Evolutionary conservation across 345 rosid species (phyloP).

Genomic region (Acer yangbiense): DNA sequence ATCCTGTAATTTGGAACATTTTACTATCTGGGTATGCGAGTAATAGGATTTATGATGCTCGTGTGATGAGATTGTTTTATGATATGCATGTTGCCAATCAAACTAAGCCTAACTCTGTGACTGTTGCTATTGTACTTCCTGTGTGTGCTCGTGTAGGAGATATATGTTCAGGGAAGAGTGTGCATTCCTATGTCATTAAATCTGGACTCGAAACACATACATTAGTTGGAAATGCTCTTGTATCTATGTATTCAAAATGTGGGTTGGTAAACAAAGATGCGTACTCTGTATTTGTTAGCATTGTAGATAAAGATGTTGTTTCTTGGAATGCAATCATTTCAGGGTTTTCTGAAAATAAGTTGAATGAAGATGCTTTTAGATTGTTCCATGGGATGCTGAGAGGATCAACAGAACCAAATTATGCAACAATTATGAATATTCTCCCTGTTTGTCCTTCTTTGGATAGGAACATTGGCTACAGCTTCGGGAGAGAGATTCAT

Average conservation of each 20-base stretch:
- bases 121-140: conserved; percentile 69
- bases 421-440: conserved; percentile 58
- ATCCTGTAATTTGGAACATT: conserved; percentile 84
- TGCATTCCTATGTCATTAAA: conserved; percentile 58
- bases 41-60: conserved; percentile 44
- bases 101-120: conserved; percentile 60
- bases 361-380: conserved; percentile 53
- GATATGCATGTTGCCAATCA: conserved; percentile 42
- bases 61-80: conserved; percentile 52
- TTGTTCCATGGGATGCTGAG: conserved; percentile 61
- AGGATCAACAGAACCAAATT: conserved; percentile 52
- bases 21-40: conserved; percentile 64
- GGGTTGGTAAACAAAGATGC: conserved; percentile 56
- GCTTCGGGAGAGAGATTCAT: conserved; percentile 66
- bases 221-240: conserved; percentile 71
- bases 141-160: conserved; percentile 64
- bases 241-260: conserved; percentile 81
- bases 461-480: conserved; percentile 38
- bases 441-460: conserved; percentile 64
- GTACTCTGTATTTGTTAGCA: conserved; percentile 52
- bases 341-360: conserved; percentile 74
- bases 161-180: conserved; percentile 48
- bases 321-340: conserved; percentile 92
- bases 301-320: conserved; percentile 68
- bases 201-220: conserved; percentile 62